Base-by-base conservation (phyloP, 164 flowering plant genomes). In the Berberis thunbergii region DNA sequence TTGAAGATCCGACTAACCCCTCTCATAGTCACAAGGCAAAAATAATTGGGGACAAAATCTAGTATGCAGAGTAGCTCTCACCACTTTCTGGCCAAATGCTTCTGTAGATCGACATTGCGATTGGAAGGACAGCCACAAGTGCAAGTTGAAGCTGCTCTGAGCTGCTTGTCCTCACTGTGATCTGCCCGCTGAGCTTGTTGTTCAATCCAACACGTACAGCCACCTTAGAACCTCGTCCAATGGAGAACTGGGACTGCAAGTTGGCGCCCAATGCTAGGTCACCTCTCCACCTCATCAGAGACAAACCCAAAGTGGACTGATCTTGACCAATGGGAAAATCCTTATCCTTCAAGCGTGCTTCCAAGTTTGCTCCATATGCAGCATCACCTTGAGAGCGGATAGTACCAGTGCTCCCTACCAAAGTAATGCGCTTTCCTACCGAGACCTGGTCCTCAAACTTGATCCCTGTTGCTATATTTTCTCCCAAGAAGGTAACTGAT, bases 221-320 rank as follows among this genome's bases (percentile, higher is more conserved):
- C 73, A 88, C 76, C 79, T 90, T 93, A 0, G 93, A 83, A 60
- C 70, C 75, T 9, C 97, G 79, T 13, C 98, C 94, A 58, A 88
- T 45, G 0, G 94, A 82, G 60, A 89, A 67, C 66, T 89, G 96
- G 42, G 94, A 85, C 81, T 84, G 86, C 62, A 89, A 70, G 69
- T 89, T 93, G 59, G 86, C 88, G 43, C 90, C 89, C 43, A 90
- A 66, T 0, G 97, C 96, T 68, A 86, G 71, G 71, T 89, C 98
- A 1, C 97, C 98, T 67, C 94, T 82, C 94, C 91, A 93, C 76
- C 76, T 86, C 78, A 89, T 83, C n/a, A 93, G 68, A n/a, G 97
- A 88, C 61, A 93, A 72, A 4, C 85, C 85, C 65, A 90, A 62
- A 9, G 97, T 74, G 40, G 93, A 80, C 50, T 85, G 94, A 63